A percentile compares a stretch with the other conserved stretches of the same genome.
phyloP scores from a whole-genome alignment of 1,284 basidiomycete species.

The Ganoderma meredithae region DNA sequence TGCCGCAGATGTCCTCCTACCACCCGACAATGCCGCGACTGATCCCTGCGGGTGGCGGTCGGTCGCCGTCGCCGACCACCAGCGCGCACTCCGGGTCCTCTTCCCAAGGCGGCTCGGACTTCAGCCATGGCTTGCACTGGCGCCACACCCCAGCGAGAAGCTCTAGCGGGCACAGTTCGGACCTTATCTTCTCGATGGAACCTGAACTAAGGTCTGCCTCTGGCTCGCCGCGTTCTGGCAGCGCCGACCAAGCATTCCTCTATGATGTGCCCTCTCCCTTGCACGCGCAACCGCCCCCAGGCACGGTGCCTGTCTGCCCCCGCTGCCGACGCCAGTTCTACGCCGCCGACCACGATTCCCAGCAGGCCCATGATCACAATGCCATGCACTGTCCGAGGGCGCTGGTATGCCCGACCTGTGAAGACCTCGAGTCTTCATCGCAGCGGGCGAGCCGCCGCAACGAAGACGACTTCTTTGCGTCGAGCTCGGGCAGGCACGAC shows the following conservation, averaged over 20 bases:
- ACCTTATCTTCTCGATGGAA: slow-evolving; percentile 32
- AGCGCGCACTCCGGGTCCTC: slow-evolving; percentile 14
- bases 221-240: slow-evolving; percentile 15
- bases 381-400: not conserved
- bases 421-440: not conserved
- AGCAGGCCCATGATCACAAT: slow-evolving; percentile 6
- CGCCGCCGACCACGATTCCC: not conserved
- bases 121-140: slow-evolving; percentile 8
- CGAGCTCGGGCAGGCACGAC: not conserved
- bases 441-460: not conserved
- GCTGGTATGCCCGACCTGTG: slow-evolving; percentile 14
- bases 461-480: slow-evolving; percentile 2
- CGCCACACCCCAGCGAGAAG: slow-evolving; percentile 7
- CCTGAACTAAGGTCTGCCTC: slow-evolving; percentile 16
- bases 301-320: slow-evolving; percentile 10
- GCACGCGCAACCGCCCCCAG: slow-evolving; percentile 1
- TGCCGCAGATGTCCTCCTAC: slow-evolving; percentile 10
- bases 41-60: slow-evolving; percentile 1
- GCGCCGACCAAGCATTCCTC: slow-evolving; percentile 10
- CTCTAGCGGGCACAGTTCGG: slow-evolving; percentile 23
- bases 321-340: slow-evolving; percentile 22
- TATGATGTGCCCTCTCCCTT: slow-evolving; percentile 22
- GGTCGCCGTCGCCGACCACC: slow-evolving; percentile 17
- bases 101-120: slow-evolving; percentile 14
- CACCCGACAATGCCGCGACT: slow-evolving; percentile 7